Base-by-base conservation (phyloP, 129 eudicot species). In the Ambrosia artemisiifolia region DNA sequence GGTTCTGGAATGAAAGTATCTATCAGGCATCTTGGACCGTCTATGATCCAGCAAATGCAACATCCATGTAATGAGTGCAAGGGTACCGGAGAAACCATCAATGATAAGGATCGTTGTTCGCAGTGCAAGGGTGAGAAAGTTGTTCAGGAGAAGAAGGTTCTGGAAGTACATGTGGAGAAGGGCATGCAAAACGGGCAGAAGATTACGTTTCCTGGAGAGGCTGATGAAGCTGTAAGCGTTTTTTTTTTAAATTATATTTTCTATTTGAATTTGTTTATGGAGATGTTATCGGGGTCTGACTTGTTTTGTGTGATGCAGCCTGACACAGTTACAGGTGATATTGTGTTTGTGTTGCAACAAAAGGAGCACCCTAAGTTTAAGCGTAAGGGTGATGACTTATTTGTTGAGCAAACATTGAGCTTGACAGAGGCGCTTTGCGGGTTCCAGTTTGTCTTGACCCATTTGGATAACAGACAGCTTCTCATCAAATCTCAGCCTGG, bases 351-450 rank as follows among this genome's bases (percentile, higher is more conserved):
- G 7, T 57, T 90, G 69, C 91, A 90, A 73, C 91, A 87, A 64
- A 90, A 85, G 59, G 96, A 90, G 78, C 91, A 90, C 56, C 96
- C 95, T 2, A 90, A 87, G 78, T 87, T 87, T 13, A 90, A 90
- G 83, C 77, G 94, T 47, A 90, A 90, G 89, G 94, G 88, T 49
- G 96, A 90, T 76, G 96, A 90, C 73, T 12, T 87, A 44, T 87
- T 90, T 77, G 85, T 83, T 38, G 94, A 87, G 48, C 96, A 90
- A 70, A 76, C 87, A 13, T 79, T 90, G 86, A 80, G 82, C 34
- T 49, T 90, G 20, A 90, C 94, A 0, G 96, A 90, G 72, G 91
- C 96, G n/a, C 84, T 90, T 0, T 90, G 96, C 61, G 96, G 96
- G 47, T 89, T 86, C 72, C 96, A 89, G 55, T 89, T 89, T 54